Conservation (phyloP, 768 basidiomycete species). For the Hericium rajendrae region DNA sequence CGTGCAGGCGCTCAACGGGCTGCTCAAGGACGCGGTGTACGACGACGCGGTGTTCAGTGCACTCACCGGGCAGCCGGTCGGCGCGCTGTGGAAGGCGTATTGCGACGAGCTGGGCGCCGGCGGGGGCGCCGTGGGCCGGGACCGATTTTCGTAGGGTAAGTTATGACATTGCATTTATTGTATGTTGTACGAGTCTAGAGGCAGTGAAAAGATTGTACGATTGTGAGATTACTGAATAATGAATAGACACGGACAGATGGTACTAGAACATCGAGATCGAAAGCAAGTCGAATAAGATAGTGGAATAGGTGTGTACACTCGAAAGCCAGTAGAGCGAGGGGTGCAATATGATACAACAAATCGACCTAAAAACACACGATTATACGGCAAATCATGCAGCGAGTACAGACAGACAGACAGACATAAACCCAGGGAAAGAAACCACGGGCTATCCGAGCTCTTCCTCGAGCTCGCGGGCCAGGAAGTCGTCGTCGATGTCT, state of each 20-base stretch:
- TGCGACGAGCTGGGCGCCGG: constrained; percentile 26
- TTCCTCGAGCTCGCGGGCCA: constrained; percentile 72
- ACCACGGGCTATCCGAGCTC: constrained; percentile 52
- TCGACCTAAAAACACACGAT: background rate
- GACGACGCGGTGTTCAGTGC: constrained; percentile 42
- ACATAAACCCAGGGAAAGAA: background rate
- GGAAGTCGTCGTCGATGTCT: constrained; percentile 65
- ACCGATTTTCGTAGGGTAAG: background rate
- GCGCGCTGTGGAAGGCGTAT: constrained; percentile 52
- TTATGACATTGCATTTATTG: no score
- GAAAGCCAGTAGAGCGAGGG: background rate
- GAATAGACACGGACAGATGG: background rate
- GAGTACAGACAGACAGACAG: constrained; percentile 3
- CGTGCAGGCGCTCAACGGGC: constrained; percentile 47
- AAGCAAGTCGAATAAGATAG: constrained; percentile 1
- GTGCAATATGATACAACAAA: background rate
- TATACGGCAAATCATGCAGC: background rate
- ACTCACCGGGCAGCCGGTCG: constrained; percentile 41
- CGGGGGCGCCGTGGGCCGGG: background rate
- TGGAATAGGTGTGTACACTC: background rate
- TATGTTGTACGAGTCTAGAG: no score
- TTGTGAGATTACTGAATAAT: background rate
- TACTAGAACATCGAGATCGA: background rate
- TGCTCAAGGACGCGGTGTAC: constrained; percentile 40
- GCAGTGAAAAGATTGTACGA: no score